Base-by-base conservation (phyloP, 345 rosid genomes). In the Citrus unshiu region DNA sequence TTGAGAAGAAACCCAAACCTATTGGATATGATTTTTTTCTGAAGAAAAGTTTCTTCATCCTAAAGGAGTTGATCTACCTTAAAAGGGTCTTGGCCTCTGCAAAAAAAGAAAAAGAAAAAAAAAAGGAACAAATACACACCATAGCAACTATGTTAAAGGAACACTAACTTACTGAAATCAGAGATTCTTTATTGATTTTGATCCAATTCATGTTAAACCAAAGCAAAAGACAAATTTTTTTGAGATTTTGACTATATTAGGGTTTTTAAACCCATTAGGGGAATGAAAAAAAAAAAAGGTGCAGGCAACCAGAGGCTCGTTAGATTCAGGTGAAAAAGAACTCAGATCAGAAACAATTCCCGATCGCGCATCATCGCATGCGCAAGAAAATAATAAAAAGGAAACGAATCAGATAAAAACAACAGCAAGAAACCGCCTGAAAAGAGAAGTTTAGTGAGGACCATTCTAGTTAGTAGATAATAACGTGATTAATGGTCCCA, bases 401-500 rank as follows among this genome's bases (percentile, higher is more conserved):
- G 18, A 60, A 58, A 71, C 30, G 18, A 32, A 30, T 24, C 51
- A 57, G 22, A 81, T 27, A 46, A 76, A 72, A 35, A 69, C 29
- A 34, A 65, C 27, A 73, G n/a, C 49, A 69, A 63, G 67, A 64
- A 21, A 29, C 63, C 16, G 68, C 43, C 19, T 18, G 51, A 46
- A 35, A 54, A 64, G 16, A 13, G 39, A 51, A 74, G 82, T 77
- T 51, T 69, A 77, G 77, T 72, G 39, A 81, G 90, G 90, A 87
- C 87, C 88, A 90, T 79, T 79, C 90, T 87, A 83, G 25, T 54
- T 54, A 18, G 21, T 54, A 54, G 58, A 54, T 54, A 54, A 66
- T 78, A 85, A 84, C 86, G 85, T 79, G 82, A 18, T 54, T 54
- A 87, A 86, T 87, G 91, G 90, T 86, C 87, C 87, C 91, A 82